phyloP scores from a whole-genome alignment of 257 asterid species.

The Paulownia fortunei region DNA sequence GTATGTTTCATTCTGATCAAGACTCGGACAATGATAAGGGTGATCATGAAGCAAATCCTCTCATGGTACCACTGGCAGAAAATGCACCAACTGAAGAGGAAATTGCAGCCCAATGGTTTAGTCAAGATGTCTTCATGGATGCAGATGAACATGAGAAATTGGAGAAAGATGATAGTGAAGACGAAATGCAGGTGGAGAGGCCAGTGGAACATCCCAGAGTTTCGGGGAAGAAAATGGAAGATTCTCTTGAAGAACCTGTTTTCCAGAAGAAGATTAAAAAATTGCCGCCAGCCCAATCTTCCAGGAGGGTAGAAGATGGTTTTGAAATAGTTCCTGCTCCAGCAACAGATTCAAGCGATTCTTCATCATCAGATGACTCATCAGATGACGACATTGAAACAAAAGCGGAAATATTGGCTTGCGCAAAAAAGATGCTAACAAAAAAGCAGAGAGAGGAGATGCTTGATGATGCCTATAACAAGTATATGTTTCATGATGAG shows the following conservation, averaged over 20 bases:
- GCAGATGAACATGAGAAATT: conserved; percentile 54
- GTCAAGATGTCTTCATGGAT: conserved; percentile 87
- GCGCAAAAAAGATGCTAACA: conserved; percentile 77
- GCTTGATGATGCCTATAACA: conserved; percentile 91
- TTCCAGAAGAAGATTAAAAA: neutral
- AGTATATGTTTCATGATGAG: conserved; percentile 76
- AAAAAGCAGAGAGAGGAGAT: conserved; percentile 88
- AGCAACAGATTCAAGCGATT: conserved; percentile 72
- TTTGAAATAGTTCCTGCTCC: conserved; percentile 92
- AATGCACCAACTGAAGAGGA: conserved; percentile 78
- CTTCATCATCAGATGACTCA: conserved; percentile 68
- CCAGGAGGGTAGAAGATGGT: conserved; percentile 53
- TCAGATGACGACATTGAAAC: conserved; percentile 61
- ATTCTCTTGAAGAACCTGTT: conserved; percentile 35
- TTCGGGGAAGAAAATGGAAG: conserved; percentile 30
- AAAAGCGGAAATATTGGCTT: conserved; percentile 86
- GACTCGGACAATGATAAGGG: conserved; percentile 70
- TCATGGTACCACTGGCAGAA: conserved; percentile 68
- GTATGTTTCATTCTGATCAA: conserved; percentile 55
- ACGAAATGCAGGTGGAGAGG: conserved; percentile 61
- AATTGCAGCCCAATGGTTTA: conserved; percentile 84
- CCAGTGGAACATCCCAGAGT: neutral
- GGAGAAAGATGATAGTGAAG: conserved; percentile 67
- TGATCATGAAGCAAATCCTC: conserved; percentile 76
- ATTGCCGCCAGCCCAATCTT: neutral